A percentile compares a stretch with the other conserved stretches of the same genome.
Evolutionary conservation across 345 rosid species (phyloP).

Genomic region (Passiflora organensis): DNA sequence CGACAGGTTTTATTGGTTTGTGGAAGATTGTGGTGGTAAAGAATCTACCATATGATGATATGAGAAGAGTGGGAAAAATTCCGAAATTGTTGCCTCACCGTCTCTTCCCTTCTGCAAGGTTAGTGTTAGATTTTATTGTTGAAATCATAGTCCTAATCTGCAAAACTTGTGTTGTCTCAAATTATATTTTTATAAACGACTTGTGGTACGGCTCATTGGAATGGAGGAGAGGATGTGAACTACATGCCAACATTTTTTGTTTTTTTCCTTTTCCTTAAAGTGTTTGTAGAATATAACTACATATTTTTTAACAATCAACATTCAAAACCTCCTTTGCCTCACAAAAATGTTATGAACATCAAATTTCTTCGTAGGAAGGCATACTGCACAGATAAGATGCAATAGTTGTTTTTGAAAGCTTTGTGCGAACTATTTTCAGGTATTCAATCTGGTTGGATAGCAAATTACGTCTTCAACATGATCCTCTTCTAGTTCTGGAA

Average conservation of each 20-base stretch:
- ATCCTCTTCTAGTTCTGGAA: conserved; percentile 77
- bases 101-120: conserved; percentile 98
- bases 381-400: too few species aligned
- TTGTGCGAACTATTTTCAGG: conserved; percentile 33
- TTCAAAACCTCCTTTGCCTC: too few species aligned
- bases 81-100: conserved; percentile 88
- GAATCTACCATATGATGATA: conserved; percentile 81
- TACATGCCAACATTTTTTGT: not conserved
- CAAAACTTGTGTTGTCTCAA: not conserved
- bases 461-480: conserved; percentile 85
- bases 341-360: not conserved
- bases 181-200: not conserved
- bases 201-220: not conserved
- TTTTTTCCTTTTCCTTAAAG: too few species aligned
- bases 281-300: not conserved
- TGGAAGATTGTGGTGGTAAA: conserved; percentile 92
- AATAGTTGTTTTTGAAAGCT: not conserved
- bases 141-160: too few species aligned
- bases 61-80: conserved; percentile 95
- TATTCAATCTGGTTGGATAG: conserved; percentile 99
- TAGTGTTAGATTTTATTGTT: conserved; percentile 14
- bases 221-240: not conserved
- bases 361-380: not conserved
- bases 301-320: too few species aligned
- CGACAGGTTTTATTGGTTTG: conserved; percentile 78